Conservation (phyloP, 1,139 yeast species). For the Yamadazyma conglobata region DNA sequence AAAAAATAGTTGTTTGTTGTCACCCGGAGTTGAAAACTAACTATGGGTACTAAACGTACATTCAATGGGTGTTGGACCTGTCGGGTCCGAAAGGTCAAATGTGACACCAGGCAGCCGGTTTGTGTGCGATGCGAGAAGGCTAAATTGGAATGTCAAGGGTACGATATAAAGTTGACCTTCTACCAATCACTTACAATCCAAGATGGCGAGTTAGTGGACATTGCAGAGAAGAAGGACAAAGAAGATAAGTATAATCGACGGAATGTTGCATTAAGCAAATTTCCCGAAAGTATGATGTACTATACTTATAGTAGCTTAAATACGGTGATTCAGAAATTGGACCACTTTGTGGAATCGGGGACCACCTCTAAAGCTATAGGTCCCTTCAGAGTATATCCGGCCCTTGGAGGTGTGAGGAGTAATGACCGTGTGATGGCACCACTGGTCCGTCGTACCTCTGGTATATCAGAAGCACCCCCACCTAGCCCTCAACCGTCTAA, state of each 20-base stretch:
- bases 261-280: slow-evolving; percentile 32
- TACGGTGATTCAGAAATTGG: slow-evolving; percentile 25
- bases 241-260: slow-evolving; percentile 33
- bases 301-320: slow-evolving; percentile 31
- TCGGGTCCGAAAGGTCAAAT: slow-evolving; percentile 47
- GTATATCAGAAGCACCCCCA: too few species aligned
- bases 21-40: not conserved
- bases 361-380: slow-evolving; percentile 19
- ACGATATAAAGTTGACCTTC: slow-evolving; percentile 41
- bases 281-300: slow-evolving; percentile 30
- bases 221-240: slow-evolving; percentile 18
- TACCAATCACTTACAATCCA: slow-evolving; percentile 29
- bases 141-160: slow-evolving; percentile 39
- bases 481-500: too few species aligned
- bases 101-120: slow-evolving; percentile 42
- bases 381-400: slow-evolving; percentile 34
- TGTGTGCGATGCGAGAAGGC: slow-evolving; percentile 45
- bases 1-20: too few species aligned
- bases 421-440: too few species aligned
- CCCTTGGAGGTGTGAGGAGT: too few species aligned
- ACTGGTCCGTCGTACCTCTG: too few species aligned
- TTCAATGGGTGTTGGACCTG: slow-evolving; percentile 57
- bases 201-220: slow-evolving; percentile 20
- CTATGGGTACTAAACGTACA: slow-evolving; percentile 23
- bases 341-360: slow-evolving; percentile 15